These are phyloP conservation scores for Calonectria pseudoturangicola DNA, from an alignment of 2,329 filamentous ascomycete genomes.

Conservation along the genomic window DNA sequence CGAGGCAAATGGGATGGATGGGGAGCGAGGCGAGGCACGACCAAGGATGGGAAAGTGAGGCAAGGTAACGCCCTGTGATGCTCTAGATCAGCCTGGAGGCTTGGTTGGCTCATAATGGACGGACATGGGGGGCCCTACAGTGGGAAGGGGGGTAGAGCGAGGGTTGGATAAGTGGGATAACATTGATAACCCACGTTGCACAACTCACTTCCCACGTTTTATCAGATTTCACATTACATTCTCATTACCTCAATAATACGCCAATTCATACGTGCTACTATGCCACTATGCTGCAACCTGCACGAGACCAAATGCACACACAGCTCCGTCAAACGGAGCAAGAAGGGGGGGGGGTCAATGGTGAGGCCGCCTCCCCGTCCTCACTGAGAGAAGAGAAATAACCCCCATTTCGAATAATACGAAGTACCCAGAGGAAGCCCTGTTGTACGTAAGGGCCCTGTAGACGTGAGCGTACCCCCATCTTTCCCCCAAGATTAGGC, in stretches of 20 bases:
- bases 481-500: constrained; percentile 3
- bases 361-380: constrained; percentile 9
- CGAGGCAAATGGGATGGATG: constrained; percentile 13
- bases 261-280: not conserved
- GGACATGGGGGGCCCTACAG: constrained; percentile 7
- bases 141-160: not conserved
- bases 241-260: constrained; percentile 26
- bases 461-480: constrained; percentile 18
- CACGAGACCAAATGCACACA: not conserved
- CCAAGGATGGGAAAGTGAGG: constrained; percentile 27
- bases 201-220: constrained; percentile 25
- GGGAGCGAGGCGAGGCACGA: constrained; percentile 17
- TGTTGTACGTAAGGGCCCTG: constrained; percentile 16
- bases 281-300: not conserved
- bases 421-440: not conserved
- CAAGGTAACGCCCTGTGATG: constrained; percentile 16
- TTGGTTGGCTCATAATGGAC: constrained; percentile 24
- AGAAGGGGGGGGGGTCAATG: too few species aligned
- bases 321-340: not conserved
- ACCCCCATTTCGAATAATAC: constrained; percentile 22
- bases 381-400: constrained; percentile 10
- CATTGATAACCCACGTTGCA: constrained; percentile 21
- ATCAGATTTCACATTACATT: constrained; percentile 35
- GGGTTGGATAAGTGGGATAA: constrained; percentile 21
- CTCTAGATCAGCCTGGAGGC: constrained; percentile 6